Percentiles rank a stretch among this genome's conserved stretches.
phyloP scores from a whole-genome alignment of 2,329 filamentous ascomycete genomes.

The Diaporthe australafricana region DNA sequence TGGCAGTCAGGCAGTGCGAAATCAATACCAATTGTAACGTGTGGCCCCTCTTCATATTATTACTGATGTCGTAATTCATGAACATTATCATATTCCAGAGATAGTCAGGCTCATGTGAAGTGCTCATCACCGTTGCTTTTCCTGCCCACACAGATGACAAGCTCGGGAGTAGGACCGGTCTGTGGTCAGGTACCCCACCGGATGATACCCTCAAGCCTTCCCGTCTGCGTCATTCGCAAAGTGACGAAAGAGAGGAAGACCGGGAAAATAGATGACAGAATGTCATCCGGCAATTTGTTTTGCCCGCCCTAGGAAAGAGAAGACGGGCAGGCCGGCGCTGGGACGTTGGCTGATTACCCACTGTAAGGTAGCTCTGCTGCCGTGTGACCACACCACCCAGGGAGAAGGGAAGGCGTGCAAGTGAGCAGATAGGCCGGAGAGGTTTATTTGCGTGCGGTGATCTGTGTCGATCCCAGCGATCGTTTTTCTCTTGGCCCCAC shows the following conservation, averaged over 20 bases:
- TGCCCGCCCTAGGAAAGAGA: background rate
- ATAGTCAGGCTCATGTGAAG: background rate
- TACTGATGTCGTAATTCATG: background rate
- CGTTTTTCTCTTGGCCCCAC: conserved; percentile 2
- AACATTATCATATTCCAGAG: background rate
- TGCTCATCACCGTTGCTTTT: background rate
- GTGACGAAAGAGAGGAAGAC: background rate
- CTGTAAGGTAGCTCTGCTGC: conserved; percentile 9
- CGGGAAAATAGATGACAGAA: background rate
- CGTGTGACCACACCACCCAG: conserved; percentile 3
- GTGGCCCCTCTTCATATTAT: background rate
- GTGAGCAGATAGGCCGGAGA: conserved; percentile 2
- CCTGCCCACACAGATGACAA: background rate
- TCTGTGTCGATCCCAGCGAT: conserved; percentile 20
- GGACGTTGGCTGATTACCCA: conserved; percentile 1
- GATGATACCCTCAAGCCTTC: background rate
- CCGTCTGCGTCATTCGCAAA: background rate
- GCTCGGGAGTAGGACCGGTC: background rate
- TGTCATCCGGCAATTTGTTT: conserved; percentile 5
- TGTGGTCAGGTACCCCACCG: conserved; percentile 3
- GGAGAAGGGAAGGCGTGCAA: background rate
- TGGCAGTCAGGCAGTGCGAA: background rate
- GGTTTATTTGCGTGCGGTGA: conserved; percentile 13
- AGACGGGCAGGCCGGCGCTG: background rate
- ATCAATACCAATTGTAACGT: background rate